Percentiles rank a stretch among this genome's conserved stretches.
Evolutionary conservation across 1,284 basidiomycete species (phyloP).

Genomic region (Boletus semigastroideus): DNA sequence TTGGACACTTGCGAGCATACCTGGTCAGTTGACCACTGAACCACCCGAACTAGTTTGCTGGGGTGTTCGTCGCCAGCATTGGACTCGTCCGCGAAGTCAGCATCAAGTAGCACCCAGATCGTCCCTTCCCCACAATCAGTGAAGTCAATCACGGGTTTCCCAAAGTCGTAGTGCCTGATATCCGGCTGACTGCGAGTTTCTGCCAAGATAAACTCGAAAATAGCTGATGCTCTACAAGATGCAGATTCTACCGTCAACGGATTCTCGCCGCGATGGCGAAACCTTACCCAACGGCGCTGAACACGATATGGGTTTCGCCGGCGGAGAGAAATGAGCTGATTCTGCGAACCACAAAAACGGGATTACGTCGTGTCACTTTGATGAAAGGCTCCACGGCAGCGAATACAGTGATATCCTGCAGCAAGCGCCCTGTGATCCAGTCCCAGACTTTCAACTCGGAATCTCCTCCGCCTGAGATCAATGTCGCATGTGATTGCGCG

Average conservation of each 20-base stretch:
- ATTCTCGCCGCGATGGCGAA: neutral
- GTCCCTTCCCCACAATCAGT: slow-evolving; percentile 37
- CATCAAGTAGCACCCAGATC: slow-evolving; percentile 55
- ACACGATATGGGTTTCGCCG: slow-evolving; percentile 48
- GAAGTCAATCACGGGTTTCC: slow-evolving; percentile 62
- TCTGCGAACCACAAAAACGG: slow-evolving; percentile 34
- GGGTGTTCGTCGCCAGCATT: slow-evolving; percentile 38
- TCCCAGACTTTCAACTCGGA: slow-evolving; percentile 76
- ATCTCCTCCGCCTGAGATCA: slow-evolving; percentile 91
- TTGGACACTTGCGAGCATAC: slow-evolving; percentile 8
- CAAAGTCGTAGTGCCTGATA: slow-evolving; percentile 50
- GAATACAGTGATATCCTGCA: slow-evolving; percentile 54
- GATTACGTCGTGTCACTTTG: slow-evolving; percentile 42
- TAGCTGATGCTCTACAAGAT: slow-evolving; percentile 58
- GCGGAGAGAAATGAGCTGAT: slow-evolving; percentile 26
- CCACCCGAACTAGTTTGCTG: slow-evolving; percentile 12
- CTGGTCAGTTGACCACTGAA: slow-evolving; percentile 21
- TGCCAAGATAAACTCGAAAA: slow-evolving; percentile 54
- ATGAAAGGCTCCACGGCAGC: slow-evolving; percentile 63
- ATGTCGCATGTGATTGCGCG: slow-evolving; percentile 41
- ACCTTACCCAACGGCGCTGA: slow-evolving; percentile 67
- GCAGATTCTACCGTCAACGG: neutral
- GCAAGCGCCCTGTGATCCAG: slow-evolving; percentile 62
- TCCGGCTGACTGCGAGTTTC: slow-evolving; percentile 25
- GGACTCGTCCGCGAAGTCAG: slow-evolving; percentile 33